Percentiles rank a stretch among this genome's conserved stretches.
Conservation (phyloP, 129 eudicot species). For the Flaveria linearis region DNA sequence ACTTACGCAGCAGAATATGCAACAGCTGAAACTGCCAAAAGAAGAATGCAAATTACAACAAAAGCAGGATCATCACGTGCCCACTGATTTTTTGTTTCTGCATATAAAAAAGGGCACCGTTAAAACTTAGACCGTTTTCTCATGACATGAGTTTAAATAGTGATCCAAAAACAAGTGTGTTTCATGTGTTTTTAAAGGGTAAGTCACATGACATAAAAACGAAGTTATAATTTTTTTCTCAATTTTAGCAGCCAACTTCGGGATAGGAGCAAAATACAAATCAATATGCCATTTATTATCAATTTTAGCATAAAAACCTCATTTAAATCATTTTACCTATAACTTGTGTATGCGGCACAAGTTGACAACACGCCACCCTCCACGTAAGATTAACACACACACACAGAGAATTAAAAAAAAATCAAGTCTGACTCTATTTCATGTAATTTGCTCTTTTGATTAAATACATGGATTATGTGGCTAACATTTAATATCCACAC, state of each 20-base stretch:
- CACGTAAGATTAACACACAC: neutral
- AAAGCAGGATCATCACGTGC: constrained; percentile 99
- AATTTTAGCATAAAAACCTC: neutral
- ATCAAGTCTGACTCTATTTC: neutral
- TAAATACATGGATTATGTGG: neutral
- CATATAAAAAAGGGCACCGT: constrained; percentile 23
- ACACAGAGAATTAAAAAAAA: neutral
- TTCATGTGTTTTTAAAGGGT: neutral
- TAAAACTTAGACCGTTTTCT: neutral
- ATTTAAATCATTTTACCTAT: neutral
- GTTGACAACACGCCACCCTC: neutral
- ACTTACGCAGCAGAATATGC: constrained; percentile 98
- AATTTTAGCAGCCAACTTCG: neutral
- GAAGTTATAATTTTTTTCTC: neutral
- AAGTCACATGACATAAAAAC: neutral
- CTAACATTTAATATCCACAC: neutral
- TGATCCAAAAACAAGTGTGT: neutral
- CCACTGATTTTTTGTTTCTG: constrained; percentile 99
- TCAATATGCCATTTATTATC: neutral
- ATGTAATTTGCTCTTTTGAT: neutral
- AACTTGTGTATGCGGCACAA: neutral
- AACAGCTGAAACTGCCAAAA: constrained; percentile 73
- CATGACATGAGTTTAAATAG: neutral
- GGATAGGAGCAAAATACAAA: neutral
- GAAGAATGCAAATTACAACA: constrained; percentile 88